Conservation (phyloP, 208 protist species). For the Crithidia fasciculata region DNA sequence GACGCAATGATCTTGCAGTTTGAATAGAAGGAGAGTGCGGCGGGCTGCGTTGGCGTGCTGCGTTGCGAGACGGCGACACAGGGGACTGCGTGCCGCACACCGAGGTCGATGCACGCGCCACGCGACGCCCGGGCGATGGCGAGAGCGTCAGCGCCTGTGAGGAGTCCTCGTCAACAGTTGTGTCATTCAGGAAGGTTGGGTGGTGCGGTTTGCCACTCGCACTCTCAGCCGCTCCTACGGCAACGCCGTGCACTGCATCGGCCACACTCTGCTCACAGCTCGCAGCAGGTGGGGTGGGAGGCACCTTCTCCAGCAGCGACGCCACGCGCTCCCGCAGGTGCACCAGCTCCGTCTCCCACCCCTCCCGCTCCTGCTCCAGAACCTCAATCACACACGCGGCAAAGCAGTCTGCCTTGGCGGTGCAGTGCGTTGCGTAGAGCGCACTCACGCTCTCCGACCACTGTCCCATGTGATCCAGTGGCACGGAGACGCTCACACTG, state of each 20-base stretch:
- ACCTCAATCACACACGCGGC: slow-evolving; percentile 1
- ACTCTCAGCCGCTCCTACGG: no score
- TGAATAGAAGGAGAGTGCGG: background rate
- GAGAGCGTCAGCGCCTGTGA: slow-evolving; percentile 20
- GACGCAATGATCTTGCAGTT: no score
- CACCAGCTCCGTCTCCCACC: slow-evolving; percentile 43
- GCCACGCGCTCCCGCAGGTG: slow-evolving; percentile 40
- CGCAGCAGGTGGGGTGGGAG: background rate
- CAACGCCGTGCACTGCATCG: no score
- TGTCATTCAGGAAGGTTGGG: background rate
- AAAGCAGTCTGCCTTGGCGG: slow-evolving; percentile 10
- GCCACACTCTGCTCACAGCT: no score
- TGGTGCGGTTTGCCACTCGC: background rate
- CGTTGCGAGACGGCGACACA: background rate
- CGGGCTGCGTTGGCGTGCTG: background rate
- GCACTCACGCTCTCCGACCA: background rate
- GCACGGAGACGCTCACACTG: no score
- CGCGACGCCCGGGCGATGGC: slow-evolving; percentile 5
- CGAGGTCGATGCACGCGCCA: background rate
- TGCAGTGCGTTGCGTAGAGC: background rate
- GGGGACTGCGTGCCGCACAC: background rate
- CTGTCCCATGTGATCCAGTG: no score
- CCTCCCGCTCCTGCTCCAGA: slow-evolving; percentile 21
- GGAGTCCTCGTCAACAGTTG: slow-evolving; percentile 7
- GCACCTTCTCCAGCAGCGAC: slow-evolving; percentile 2